These are phyloP conservation scores for Taiozyma sp. DNA, from an alignment of 1,139 yeast genomes.

Conservation along the genomic window DNA sequence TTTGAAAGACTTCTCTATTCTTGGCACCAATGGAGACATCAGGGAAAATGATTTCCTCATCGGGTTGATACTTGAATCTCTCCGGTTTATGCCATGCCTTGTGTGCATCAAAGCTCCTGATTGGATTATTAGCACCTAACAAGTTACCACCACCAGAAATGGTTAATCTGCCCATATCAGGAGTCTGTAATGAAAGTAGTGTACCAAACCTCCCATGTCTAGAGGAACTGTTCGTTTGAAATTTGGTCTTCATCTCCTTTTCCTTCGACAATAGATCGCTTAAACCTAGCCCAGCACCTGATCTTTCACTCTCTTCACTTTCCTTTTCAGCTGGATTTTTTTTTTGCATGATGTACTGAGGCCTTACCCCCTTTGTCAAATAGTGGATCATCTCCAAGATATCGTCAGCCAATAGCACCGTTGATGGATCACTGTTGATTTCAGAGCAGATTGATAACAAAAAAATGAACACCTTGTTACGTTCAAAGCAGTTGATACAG, in stretches of 20 bases:
- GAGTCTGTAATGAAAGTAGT: slow-evolving; percentile 60
- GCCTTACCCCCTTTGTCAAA: slow-evolving; percentile 52
- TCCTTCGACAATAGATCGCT: slow-evolving; percentile 55
- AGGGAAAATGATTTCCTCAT: slow-evolving; percentile 34
- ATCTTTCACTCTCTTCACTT: background rate
- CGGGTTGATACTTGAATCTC: slow-evolving; percentile 40
- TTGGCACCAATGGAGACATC: slow-evolving; percentile 27
- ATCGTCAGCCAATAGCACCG: slow-evolving; percentile 51
- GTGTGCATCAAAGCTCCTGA: slow-evolving; percentile 56
- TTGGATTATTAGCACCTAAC: slow-evolving; percentile 39
- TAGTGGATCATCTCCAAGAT: slow-evolving; percentile 68
- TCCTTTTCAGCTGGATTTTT: background rate
- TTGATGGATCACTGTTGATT: slow-evolving; percentile 58
- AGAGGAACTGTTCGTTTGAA: slow-evolving; percentile 50
- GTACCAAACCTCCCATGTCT: slow-evolving; percentile 94
- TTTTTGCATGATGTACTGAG: slow-evolving; percentile 22
- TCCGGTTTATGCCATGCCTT: slow-evolving; percentile 58
- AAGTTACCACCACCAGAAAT: slow-evolving; percentile 76
- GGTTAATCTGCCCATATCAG: slow-evolving; percentile 52
- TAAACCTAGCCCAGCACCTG: slow-evolving; percentile 30
- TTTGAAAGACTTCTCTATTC: slow-evolving; percentile 32
- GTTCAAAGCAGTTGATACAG: slow-evolving; percentile 51
- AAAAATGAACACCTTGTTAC: slow-evolving; percentile 68
- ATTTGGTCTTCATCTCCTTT: slow-evolving; percentile 42
- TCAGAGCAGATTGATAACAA: slow-evolving; percentile 64